phyloP scores from a whole-genome alignment of 371 early-diverging fungal genomes.

The Coelomomyces lativittatus region DNA sequence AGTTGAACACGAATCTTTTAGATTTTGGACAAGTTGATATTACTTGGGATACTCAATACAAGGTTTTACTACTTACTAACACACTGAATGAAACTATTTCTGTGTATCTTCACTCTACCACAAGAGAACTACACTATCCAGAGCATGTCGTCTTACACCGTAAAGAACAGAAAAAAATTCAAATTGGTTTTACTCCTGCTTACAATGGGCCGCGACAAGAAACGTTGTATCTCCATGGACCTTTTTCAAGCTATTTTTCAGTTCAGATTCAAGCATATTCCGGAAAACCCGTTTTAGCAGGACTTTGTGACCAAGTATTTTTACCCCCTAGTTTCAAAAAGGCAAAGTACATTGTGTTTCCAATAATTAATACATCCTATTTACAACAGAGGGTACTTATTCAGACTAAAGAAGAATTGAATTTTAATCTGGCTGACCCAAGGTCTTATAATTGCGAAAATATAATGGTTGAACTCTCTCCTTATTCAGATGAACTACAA shows the following conservation, averaged over 20 bases:
- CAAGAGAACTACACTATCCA: slow-evolving; percentile 13
- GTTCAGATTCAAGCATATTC: slow-evolving; percentile 11
- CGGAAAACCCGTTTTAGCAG: slow-evolving; percentile 12
- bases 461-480: neutral
- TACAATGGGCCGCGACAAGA: slow-evolving; percentile 15
- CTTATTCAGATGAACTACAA: neutral
- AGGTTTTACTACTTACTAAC: slow-evolving; percentile 5
- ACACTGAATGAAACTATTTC: slow-evolving; percentile 9
- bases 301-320: slow-evolving; percentile 12
- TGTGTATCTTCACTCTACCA: slow-evolving; percentile 6
- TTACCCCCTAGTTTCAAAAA: slow-evolving; percentile 11
- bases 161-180: slow-evolving; percentile 6
- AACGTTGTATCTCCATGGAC: slow-evolving; percentile 8
- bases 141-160: slow-evolving; percentile 9
- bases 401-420: neutral
- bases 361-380: slow-evolving; percentile 8
- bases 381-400: neutral
- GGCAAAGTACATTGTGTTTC: slow-evolving; percentile 7
- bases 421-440: neutral
- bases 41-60: slow-evolving; percentile 9
- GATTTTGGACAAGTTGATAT: slow-evolving; percentile 31
- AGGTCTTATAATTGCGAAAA: neutral
- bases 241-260: slow-evolving; percentile 4
- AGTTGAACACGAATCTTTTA: slow-evolving; percentile 12
- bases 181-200: slow-evolving; percentile 8